Base-by-base conservation (phyloP, 495 filamentous ascomycete genomes). In the Diplogelasinospora grovesii region DNA sequence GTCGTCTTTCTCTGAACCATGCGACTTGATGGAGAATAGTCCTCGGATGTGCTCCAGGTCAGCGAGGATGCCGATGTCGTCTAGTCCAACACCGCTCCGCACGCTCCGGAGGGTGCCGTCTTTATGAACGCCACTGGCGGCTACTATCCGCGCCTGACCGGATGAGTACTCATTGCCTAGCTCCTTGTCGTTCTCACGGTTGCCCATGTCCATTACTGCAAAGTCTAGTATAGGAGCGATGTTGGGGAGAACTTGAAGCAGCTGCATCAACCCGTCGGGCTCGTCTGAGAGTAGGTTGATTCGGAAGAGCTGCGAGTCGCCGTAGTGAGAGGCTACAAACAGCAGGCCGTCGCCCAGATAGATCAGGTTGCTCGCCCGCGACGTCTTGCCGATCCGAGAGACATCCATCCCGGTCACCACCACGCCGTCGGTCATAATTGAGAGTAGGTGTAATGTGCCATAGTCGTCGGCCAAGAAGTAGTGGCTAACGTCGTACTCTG, bases 161-260 rank as follows among this genome's bases (percentile, higher is more conserved):
- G 90, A 94, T 0, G 89, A 95, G 45, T 64, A 96, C 54, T 93
- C 88, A 48, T 92, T 93, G 0, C 76, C 81, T 25, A 85, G 78
- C 19, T 78, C 63, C 23, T 56, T 79, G 44, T 90, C 86, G 31
- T 78, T 79, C 36, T 81, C 75, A 19, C 87, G 74, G 45, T 82
- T 89, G 0, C 89, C 89, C 69, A 96, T 81, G 54, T 97, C 90
- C 85, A 97, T 93, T 8, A 97, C 77, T 4, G 82, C 83, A 38
- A 97, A 95, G 53, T 99, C 92, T 10, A 95, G 60, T 29, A 97
- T 85, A 1, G 92, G 92, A 0, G 85, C 89, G 56, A 95, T 83
- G 51, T 93, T 97, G 8, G 77, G 63, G 37, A 96, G 63, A 0
- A 78, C 83, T 61, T 97, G 87, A 8, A 94, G 62, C 2, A 88